Conservation (phyloP, 495 filamentous ascomycete genomes). For the Aspergillus sclerotioniger region DNA sequence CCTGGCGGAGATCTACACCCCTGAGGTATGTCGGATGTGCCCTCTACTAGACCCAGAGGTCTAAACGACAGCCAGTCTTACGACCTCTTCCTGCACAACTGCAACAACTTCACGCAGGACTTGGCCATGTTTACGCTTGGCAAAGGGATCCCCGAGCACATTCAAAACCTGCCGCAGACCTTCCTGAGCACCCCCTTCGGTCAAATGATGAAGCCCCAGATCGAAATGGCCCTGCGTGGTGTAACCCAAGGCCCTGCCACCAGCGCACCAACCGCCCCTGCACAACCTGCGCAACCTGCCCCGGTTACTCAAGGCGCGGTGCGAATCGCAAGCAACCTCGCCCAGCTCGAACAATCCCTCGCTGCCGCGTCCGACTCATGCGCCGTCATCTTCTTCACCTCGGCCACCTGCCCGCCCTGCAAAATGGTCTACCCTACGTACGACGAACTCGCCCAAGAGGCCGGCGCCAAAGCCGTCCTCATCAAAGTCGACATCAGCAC, state of each 20-base stretch:
- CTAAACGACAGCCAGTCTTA: slow-evolving; percentile 60
- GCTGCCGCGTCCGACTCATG: slow-evolving; percentile 59
- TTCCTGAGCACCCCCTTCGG: slow-evolving; percentile 90
- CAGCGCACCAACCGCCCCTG: slow-evolving; percentile 18
- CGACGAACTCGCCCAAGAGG: slow-evolving; percentile 73
- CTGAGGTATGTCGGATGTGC: slow-evolving; percentile 53
- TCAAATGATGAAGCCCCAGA: slow-evolving; percentile 80
- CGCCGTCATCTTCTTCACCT: slow-evolving; percentile 91
- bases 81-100: slow-evolving; percentile 87
- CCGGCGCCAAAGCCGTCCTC: slow-evolving; percentile 64
- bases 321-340: slow-evolving; percentile 50
- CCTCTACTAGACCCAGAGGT: background rate
- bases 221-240: slow-evolving; percentile 70
- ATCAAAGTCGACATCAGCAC: slow-evolving; percentile 80
- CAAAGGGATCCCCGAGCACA: slow-evolving; percentile 82
- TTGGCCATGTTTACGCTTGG: slow-evolving; percentile 89
- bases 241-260: slow-evolving; percentile 54
- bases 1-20: slow-evolving; percentile 75
- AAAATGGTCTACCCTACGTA: slow-evolving; percentile 80
- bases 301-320: slow-evolving; percentile 30
- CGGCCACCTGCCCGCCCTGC: slow-evolving; percentile 82
- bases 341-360: slow-evolving; percentile 61
- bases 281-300: slow-evolving; percentile 23
- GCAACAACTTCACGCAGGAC: slow-evolving; percentile 98
- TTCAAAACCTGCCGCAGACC: slow-evolving; percentile 80